phyloP scores from a whole-genome alignment of 768 basidiomycete genomes.

The Xerocomellus amylosporus region DNA sequence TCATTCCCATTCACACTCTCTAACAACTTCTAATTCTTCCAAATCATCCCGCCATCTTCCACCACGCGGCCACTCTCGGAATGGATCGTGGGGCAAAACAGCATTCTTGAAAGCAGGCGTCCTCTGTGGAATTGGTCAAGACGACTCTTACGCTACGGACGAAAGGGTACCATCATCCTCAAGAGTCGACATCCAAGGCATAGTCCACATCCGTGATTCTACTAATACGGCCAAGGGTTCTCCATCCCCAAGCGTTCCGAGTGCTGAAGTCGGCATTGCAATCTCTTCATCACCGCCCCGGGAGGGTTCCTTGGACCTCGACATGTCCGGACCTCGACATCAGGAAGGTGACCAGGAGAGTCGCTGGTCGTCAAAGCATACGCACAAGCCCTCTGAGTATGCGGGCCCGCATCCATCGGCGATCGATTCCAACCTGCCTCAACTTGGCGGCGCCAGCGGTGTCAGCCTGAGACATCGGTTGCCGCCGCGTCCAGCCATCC shows the following conservation, averaged over 20 bases:
- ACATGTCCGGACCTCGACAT: constrained; percentile 1
- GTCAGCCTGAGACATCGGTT: constrained; percentile 37
- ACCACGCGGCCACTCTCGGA: constrained; percentile 32
- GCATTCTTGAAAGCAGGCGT: constrained; percentile 37
- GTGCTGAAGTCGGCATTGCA: constrained; percentile 42
- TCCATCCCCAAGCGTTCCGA: constrained; percentile 29
- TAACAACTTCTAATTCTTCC: constrained; percentile 33
- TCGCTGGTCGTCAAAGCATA: constrained; percentile 12
- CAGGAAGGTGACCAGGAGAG: background rate
- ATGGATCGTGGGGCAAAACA: constrained; percentile 38
- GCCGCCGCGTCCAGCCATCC: constrained; percentile 30
- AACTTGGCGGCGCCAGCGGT: constrained; percentile 20
- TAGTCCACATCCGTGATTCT: constrained; percentile 6
- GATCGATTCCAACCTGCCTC: constrained; percentile 21
- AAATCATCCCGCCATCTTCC: constrained; percentile 26
- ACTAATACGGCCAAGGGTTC: constrained; percentile 17
- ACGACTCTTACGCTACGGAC: constrained; percentile 25
- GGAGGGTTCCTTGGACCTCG: constrained; percentile 20
- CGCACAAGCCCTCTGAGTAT: constrained; percentile 33
- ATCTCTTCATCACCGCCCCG: constrained; percentile 37
- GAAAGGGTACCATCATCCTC: constrained; percentile 24
- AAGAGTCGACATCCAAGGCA: constrained; percentile 24
- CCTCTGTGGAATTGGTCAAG: constrained; percentile 25
- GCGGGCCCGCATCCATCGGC: constrained; percentile 42
- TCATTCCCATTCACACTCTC: constrained; percentile 40